Conservation (phyloP, 257 asterid species). For the Solanum medicagineum region DNA sequence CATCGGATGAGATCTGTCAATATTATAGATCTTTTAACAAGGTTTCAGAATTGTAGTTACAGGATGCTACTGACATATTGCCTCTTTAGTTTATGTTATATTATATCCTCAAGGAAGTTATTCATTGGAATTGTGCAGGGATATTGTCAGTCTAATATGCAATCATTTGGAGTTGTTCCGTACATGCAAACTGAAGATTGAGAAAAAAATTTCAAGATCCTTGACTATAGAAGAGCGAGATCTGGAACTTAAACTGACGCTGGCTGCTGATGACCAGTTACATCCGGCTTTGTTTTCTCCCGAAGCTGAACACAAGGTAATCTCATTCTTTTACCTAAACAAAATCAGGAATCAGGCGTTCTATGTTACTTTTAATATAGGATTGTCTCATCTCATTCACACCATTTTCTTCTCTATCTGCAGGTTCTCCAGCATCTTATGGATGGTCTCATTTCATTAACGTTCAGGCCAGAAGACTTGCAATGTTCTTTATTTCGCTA, state of each 20-base stretch:
- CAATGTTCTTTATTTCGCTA: constrained; percentile 71
- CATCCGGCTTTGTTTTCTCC: constrained; percentile 90
- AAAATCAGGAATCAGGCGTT: not conserved
- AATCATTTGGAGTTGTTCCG: constrained; percentile 74
- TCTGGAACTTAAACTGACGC: constrained; percentile 44
- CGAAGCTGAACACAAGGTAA: constrained; percentile 97
- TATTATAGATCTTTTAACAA: constrained; percentile 79
- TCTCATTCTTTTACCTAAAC: not conserved
- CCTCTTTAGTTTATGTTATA: constrained; percentile 2
- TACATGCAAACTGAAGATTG: constrained; percentile 46
- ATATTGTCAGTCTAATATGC: constrained; percentile 45
- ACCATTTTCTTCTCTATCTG: constrained; percentile 8
- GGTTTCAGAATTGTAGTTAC: constrained; percentile 28
- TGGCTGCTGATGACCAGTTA: constrained; percentile 79
- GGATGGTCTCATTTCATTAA: constrained; percentile 73
- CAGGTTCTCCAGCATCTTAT: constrained; percentile 97
- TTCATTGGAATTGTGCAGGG: constrained; percentile 48
- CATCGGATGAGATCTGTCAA: constrained; percentile 70
- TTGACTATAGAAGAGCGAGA: constrained; percentile 67
- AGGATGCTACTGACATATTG: constrained; percentile 9
- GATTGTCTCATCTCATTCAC: not conserved
- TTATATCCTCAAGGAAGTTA: constrained; percentile 6
- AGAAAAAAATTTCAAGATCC: constrained; percentile 33
- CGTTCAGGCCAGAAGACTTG: constrained; percentile 71
- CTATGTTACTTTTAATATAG: not conserved